Conservation (phyloP, 2,329 filamentous ascomycete genomes). For the Pseudovirgaria hyperparasitica region DNA sequence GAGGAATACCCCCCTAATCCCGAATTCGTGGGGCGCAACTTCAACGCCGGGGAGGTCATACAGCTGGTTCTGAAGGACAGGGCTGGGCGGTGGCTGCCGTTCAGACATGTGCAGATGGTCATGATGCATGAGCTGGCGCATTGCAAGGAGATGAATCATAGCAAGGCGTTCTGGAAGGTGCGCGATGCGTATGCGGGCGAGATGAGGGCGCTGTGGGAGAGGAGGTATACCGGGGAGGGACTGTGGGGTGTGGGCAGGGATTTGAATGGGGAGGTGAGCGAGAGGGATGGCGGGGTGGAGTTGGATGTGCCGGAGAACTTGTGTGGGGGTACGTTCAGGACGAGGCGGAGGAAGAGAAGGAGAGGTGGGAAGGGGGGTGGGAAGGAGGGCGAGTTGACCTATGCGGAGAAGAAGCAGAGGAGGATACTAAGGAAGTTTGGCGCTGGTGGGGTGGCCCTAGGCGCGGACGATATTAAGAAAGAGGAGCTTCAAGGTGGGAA, state of each 20-base stretch:
- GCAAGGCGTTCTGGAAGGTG: slow-evolving; percentile 66
- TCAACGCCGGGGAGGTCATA: slow-evolving; percentile 79
- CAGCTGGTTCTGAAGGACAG: slow-evolving; percentile 68
- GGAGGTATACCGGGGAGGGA: slow-evolving; percentile 65
- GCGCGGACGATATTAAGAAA: slow-evolving; percentile 55
- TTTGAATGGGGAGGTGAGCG: slow-evolving; percentile 34
- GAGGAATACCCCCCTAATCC: slow-evolving; percentile 72
- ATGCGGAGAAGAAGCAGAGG: slow-evolving; percentile 60
- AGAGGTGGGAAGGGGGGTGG: slow-evolving; percentile 31
- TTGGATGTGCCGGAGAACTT: slow-evolving; percentile 42
- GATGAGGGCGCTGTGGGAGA: slow-evolving; percentile 57
- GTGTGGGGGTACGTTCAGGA: slow-evolving; percentile 66
- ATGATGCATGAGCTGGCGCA: slow-evolving; percentile 91
- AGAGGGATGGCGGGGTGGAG: slow-evolving; percentile 11
- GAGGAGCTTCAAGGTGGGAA: slow-evolving; percentile 55
- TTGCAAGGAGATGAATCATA: slow-evolving; percentile 88
- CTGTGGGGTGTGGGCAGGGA: slow-evolving; percentile 65
- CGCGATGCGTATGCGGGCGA: slow-evolving; percentile 60
- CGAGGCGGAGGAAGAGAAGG: slow-evolving; percentile 41
- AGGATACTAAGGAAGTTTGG: slow-evolving; percentile 69
- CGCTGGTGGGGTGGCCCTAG: slow-evolving; percentile 52
- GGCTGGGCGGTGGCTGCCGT: slow-evolving; percentile 58
- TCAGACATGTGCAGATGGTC: slow-evolving; percentile 79
- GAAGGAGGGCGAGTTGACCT: slow-evolving; percentile 40
- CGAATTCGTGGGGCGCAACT: slow-evolving; percentile 80